Base-by-base conservation (phyloP, 2,329 filamentous ascomycete genomes). In the Cryphonectria japonica region DNA sequence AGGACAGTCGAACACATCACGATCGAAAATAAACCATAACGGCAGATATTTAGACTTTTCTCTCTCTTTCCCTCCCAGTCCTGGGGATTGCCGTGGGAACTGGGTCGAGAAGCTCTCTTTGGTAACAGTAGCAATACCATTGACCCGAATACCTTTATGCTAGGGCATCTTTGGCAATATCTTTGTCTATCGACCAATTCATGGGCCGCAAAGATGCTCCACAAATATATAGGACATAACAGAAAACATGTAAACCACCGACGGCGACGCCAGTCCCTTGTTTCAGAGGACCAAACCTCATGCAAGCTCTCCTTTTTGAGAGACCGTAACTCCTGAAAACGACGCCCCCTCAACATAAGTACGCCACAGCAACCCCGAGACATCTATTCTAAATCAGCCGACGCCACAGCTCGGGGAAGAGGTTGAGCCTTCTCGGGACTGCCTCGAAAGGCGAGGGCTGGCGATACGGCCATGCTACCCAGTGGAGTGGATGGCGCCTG, bases 391-490 rank as follows among this genome's bases (percentile, higher is more conserved):
- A 61, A 63, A 37, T 71, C 64, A 54, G 43, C 52, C n/a, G 69
- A 63, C 19, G 65, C 61, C 34, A 69, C 62, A 29, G 57, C 68
- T 32, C 68, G 68, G 65, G 50, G 66, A 26, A 81, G 75, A 63
- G 77, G 76, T 67, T 82, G 80, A 66, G 81, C 76, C 80, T 90
- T 90, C 77, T 90, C 89, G 34, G 88, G 88, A 76, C 88, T 90
- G 74, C 86, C 86, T 76, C 88, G 86, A 81, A 88, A 88, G 76
- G 88, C 87, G 75, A 91, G 79, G 34, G 41, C 16, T 37, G 63
- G 67, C 41, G 86, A 80, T 19, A 84, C 85, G 37, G 83, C 77
- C 66, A 69, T 70, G 50, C 70, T 74, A 37, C 72, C 75, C 11
- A 71, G 64, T 11, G 75, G 74, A 4, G 80, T 81, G 29, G 77